These are phyloP conservation scores for Aspergillus eucalypticola DNA, from an alignment of 2,329 filamentous ascomycete genomes.

Conservation along the genomic window DNA sequence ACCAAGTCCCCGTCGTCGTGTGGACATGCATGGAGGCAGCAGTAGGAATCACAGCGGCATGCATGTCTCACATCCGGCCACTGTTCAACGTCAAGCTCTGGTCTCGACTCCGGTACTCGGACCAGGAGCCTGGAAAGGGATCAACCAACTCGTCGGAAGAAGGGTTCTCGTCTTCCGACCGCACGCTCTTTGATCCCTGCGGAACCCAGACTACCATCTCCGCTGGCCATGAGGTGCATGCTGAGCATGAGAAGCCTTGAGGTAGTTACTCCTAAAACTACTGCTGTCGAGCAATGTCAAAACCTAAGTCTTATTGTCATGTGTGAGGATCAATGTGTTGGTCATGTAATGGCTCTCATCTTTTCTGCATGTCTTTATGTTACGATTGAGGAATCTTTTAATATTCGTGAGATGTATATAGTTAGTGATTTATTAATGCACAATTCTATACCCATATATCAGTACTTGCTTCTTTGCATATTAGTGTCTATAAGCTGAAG, in stretches of 20 bases:
- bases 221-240: not conserved
- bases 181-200: not conserved
- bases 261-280: too few relatives aligned
- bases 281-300: too few relatives aligned
- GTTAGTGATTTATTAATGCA: not conserved
- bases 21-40: conserved; percentile 35
- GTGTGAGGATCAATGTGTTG: not conserved
- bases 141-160: not conserved
- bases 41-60: conserved; percentile 33
- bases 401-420: not conserved
- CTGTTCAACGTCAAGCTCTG: conserved; percentile 22
- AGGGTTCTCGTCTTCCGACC: not conserved
- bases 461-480: too few relatives aligned
- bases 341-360: too few relatives aligned
- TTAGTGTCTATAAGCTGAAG: too few relatives aligned
- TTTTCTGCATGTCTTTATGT: not conserved
- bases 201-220: not conserved
- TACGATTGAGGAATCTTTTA: not conserved
- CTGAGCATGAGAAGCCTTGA: not conserved
- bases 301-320: not conserved
- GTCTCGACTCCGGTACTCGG: not conserved
- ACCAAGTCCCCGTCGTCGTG: conserved; percentile 31
- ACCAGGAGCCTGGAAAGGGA: not conserved
- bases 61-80: conserved; percentile 31
- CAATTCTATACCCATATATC: not conserved